Evolutionary conservation across 1,139 yeast genomes (phyloP), one percentile per base, ranked within the genome.

Genomic region (Suhomyces yuchorum): DNA sequence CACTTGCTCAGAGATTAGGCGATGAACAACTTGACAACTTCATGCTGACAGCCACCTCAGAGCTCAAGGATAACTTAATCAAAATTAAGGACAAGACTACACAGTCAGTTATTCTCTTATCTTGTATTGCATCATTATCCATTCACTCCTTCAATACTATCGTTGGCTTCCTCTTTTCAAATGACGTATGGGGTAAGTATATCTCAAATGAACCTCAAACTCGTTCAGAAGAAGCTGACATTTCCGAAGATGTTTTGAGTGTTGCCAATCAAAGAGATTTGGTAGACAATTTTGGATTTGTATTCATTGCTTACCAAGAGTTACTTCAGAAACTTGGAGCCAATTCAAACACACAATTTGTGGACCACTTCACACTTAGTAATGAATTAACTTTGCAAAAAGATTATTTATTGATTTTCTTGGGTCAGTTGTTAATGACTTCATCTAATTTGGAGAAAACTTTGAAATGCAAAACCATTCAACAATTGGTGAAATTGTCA

Each of bases 391-490:
- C 64, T 12, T 55, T 61, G 1, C 78, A 70, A 61, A 87, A 87
- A 58, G 96, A 90, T 57, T 81, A 81, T 43, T 68, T 91, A 17
- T 68, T 89, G 37, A 80, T 84, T 47, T 72, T 85, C 43, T 65
- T 88, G 54, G 82, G 90, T 12, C 86, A 81, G 60, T 73, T 88
- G 3, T 73, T 91, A 46, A 81, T 85, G 63, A 77, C 85, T 0
- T 75, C 89, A 0, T 82, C 96, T 0, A 75, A 75, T 45, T 67
- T 80, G 33, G 96, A 87, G 56, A 82, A 83, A 22, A 79, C 90
- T 0, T 72, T 91, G 46, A 79, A 91, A 57, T 77, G 86, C 38
- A 70, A 85, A 43, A 80, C 92, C 0, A 73, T 87, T 33, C 81
- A 81, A 44, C 89, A 87, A 46, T 74, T 91, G 48, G 73, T 81